These are phyloP conservation scores for Corymbia maculata DNA, from an alignment of 345 rosid species.

Conservation along the genomic window DNA sequence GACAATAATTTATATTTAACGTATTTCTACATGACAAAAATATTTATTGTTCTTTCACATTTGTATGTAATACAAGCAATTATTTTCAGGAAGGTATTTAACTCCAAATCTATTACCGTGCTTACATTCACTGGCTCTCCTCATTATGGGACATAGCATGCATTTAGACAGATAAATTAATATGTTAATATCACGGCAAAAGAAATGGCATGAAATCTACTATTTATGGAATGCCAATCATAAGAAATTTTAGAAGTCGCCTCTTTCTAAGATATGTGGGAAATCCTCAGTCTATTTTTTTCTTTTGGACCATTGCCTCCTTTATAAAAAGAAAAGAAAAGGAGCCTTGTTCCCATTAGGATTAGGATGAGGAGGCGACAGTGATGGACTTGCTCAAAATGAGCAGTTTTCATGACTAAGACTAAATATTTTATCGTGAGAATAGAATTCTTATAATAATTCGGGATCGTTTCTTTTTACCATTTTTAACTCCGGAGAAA, in stretches of 20 bases:
- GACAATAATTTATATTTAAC: too few species aligned
- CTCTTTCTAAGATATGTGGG: background rate
- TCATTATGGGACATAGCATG: background rate
- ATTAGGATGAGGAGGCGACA: background rate
- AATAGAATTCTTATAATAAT: background rate
- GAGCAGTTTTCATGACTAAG: background rate
- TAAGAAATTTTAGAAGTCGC: background rate
- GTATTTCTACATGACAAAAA: too few species aligned
- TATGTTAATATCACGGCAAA: background rate
- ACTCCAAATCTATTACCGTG: accelerated
- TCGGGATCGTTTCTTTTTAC: too few species aligned
- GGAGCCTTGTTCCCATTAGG: accelerated
- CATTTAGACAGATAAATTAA: too few species aligned
- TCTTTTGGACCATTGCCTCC: background rate
- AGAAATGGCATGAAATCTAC: background rate
- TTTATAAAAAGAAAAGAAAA: too few species aligned
- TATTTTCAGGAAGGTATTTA: too few species aligned
- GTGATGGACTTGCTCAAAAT: background rate
- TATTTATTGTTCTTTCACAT: too few species aligned
- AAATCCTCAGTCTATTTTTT: too few species aligned
- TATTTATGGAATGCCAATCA: background rate
- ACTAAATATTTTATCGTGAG: background rate
- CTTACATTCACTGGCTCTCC: background rate
- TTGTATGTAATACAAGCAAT: background rate
- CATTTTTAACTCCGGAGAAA: background rate